Evolutionary conservation across 2,329 filamentous ascomycete genomes (phyloP).

Genomic region (Phialophora verrucosa): DNA sequence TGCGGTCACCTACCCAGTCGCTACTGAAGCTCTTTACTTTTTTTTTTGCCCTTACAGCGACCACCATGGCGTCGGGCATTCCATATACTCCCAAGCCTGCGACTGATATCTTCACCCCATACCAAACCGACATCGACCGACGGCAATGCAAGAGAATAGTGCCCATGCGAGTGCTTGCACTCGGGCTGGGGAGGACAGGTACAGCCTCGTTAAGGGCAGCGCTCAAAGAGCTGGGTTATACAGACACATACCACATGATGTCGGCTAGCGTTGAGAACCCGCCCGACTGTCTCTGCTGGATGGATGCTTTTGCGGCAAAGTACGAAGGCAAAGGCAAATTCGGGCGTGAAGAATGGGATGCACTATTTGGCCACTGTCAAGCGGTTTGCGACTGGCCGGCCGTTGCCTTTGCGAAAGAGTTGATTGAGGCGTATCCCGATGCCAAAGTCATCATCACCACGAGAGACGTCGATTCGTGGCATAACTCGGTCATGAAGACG

Average conservation of each 20-base stretch:
- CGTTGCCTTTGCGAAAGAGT: conserved; percentile 70
- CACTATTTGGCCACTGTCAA: conserved; percentile 68
- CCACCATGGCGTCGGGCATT: conserved; percentile 39
- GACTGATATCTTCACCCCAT: conserved; percentile 59
- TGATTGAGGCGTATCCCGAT: conserved; percentile 73
- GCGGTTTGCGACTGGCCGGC: conserved; percentile 72
- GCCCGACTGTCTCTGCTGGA: conserved; percentile 71
- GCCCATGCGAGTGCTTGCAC: conserved; percentile 73
- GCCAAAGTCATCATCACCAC: conserved; percentile 73
- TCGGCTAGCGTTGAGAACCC: conserved; percentile 71
- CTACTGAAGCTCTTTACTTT: conserved; percentile 8
- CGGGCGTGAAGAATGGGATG: conserved; percentile 71
- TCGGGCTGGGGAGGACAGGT: conserved; percentile 73
- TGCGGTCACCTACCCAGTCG: background rate
- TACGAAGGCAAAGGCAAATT: conserved; percentile 67
- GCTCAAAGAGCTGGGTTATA: conserved; percentile 69
- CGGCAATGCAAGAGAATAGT: conserved; percentile 68
- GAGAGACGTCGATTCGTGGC: conserved; percentile 70
- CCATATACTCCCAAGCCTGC: conserved; percentile 47
- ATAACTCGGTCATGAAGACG: conserved; percentile 68
- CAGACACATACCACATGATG: conserved; percentile 73
- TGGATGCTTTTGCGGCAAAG: conserved; percentile 69
- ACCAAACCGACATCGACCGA: conserved; percentile 70
- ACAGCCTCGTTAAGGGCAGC: conserved; percentile 72
- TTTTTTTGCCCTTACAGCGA: conserved; percentile 17